A percentile compares a stretch with the other conserved stretches of the same genome.
Evolutionary conservation across 2,329 filamentous ascomycete species (phyloP).

Genomic region (Trichoderma asperellum): DNA sequence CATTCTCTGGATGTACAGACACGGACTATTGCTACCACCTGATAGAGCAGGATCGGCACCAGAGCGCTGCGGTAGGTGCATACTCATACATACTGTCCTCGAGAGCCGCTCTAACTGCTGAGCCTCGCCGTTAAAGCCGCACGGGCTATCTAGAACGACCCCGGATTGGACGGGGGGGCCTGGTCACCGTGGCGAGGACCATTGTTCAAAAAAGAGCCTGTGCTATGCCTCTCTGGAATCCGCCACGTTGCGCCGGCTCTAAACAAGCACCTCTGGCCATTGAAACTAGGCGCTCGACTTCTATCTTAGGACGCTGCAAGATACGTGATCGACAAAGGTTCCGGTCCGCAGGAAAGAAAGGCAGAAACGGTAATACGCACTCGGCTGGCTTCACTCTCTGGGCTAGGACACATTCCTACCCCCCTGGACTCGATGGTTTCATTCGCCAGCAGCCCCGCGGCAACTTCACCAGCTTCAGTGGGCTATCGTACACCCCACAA

Average conservation of each 20-base stretch:
- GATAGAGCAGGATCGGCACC: conserved; percentile 19
- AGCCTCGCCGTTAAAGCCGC: not conserved
- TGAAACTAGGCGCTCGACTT: conserved; percentile 20
- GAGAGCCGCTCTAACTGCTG: not conserved
- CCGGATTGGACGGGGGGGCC: conserved; percentile 15
- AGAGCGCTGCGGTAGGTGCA: not conserved
- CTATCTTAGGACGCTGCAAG: conserved; percentile 24
- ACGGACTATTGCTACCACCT: not conserved
- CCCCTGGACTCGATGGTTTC: not conserved
- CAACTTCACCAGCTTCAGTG: not conserved
- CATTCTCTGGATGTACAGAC: not conserved
- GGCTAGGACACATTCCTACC: conserved; percentile 1
- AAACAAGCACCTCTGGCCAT: conserved; percentile 13
- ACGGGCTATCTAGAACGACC: not conserved
- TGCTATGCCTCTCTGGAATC: conserved; percentile 7
- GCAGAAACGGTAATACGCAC: conserved; percentile 21
- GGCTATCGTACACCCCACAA: not conserved
- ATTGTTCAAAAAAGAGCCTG: not conserved
- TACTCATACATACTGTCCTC: not conserved
- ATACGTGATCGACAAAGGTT: conserved; percentile 29
- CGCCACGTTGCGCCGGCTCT: not conserved
- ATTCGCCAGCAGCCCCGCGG: not conserved
- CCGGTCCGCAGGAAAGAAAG: conserved; percentile 10
- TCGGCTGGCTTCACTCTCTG: conserved; percentile 9
- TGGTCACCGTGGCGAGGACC: conserved; percentile 13